A percentile compares a stretch with the other conserved stretches of the same genome.
phyloP scores from a whole-genome alignment of 2,329 filamentous ascomycete species.

The Aspergillus pseudoglaucus region DNA sequence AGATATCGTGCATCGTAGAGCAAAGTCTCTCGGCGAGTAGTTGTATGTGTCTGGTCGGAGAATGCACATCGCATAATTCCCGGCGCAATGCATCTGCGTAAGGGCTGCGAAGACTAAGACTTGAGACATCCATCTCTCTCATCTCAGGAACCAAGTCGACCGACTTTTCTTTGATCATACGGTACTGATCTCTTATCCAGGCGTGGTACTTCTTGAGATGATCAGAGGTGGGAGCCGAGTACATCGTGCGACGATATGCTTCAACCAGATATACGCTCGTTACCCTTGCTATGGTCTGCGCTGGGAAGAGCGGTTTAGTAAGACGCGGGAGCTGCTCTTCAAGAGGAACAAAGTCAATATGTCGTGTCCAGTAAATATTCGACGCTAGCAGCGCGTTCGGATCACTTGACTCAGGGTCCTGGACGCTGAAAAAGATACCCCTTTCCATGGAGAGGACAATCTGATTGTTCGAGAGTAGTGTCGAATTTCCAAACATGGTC shows the following conservation, averaged over 20 bases:
- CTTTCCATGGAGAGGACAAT: slow-evolving; percentile 1
- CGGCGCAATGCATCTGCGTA: neutral
- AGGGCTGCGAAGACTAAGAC: neutral
- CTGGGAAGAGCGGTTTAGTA: neutral
- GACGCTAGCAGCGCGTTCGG: neutral
- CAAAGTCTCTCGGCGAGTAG: neutral
- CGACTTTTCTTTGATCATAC: neutral
- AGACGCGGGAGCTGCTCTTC: neutral
- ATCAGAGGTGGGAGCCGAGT: neutral
- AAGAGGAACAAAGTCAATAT: slow-evolving; percentile 7
- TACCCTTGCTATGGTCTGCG: neutral
- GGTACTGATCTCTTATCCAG: slow-evolving; percentile 1
- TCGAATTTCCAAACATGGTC: slow-evolving; percentile 3
- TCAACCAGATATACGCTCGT: slow-evolving; percentile 1
- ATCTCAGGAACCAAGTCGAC: slow-evolving; percentile 1
- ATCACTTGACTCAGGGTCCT: slow-evolving; percentile 4
- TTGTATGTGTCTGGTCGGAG: slow-evolving; percentile 3
- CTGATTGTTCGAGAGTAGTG: neutral
- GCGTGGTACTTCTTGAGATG: slow-evolving; percentile 8
- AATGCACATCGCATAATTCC: neutral
- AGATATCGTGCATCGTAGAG: slow-evolving; percentile 3
- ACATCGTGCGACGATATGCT: slow-evolving; percentile 1
- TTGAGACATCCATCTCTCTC: neutral
- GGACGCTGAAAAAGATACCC: slow-evolving; percentile 4
- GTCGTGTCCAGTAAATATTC: slow-evolving; percentile 2